These are phyloP conservation scores for Termitomyces sp. DNA, from an alignment of 768 basidiomycete species.

Conservation along the genomic window DNA sequence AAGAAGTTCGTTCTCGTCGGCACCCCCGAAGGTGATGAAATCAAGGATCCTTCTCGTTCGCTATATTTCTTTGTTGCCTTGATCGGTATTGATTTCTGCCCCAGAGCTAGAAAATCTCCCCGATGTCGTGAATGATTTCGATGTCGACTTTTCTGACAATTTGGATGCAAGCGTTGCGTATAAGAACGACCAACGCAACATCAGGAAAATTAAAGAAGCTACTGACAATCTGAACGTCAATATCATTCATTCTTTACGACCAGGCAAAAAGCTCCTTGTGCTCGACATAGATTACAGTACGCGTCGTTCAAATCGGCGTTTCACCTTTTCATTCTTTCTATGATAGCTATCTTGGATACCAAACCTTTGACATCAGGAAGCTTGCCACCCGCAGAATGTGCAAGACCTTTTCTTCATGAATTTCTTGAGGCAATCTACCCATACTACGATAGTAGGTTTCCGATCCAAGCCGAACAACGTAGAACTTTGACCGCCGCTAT, in stretches of 20 bases:
- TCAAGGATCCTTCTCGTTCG: slow-evolving; percentile 73
- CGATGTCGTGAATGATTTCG: slow-evolving; percentile 77
- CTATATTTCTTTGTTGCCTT: slow-evolving; percentile 1
- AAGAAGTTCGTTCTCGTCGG: slow-evolving; percentile 86
- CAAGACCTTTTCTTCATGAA: slow-evolving; percentile 78
- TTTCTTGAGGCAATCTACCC: slow-evolving; percentile 80
- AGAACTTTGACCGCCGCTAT: not conserved
- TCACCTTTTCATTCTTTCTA: slow-evolving; percentile 5
- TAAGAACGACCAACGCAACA: slow-evolving; percentile 75
- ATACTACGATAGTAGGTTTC: slow-evolving; percentile 66
- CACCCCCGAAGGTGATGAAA: slow-evolving; percentile 81
- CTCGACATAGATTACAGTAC: slow-evolving; percentile 88
- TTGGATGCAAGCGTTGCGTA: slow-evolving; percentile 56
- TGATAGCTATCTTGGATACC: slow-evolving; percentile 76
- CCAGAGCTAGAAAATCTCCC: slow-evolving; percentile 63
- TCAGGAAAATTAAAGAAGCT: slow-evolving; percentile 75
- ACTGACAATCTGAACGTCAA: slow-evolving; percentile 61
- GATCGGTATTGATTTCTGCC: not conserved
- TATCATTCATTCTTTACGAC: slow-evolving; percentile 72
- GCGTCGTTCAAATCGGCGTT: slow-evolving; percentile 15
- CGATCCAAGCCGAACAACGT: not conserved
- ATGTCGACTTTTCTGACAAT: slow-evolving; percentile 72
- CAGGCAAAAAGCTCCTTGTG: slow-evolving; percentile 78
- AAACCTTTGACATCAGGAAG: slow-evolving; percentile 82
- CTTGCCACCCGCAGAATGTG: slow-evolving; percentile 77